Percentiles rank a stretch among this genome's conserved stretches.
Conservation (phyloP, 768 basidiomycete genomes). For the Rhizopogon vinicolor region DNA sequence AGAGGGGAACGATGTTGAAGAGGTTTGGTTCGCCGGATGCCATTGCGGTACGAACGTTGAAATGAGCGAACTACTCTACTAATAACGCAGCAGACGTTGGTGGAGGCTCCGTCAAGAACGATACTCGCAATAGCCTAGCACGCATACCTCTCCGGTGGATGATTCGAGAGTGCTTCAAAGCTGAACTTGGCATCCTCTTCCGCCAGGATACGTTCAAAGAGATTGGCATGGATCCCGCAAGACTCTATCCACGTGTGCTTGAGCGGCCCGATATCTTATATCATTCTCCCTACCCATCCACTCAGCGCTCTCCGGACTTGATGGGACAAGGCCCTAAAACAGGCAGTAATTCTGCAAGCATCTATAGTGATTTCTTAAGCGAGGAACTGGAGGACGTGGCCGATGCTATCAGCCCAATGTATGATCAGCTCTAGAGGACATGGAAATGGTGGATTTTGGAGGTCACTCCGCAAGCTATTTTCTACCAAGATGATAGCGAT, state of each 20-base stretch:
- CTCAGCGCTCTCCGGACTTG: constrained; percentile 9
- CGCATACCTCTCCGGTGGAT: constrained; percentile 77
- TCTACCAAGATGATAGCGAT: constrained; percentile 21
- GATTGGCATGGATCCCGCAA: constrained; percentile 44
- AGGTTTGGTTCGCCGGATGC: constrained; percentile 80
- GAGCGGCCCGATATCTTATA: constrained; percentile 35
- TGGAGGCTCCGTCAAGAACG: constrained; percentile 62
- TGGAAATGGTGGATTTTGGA: constrained; percentile 66
- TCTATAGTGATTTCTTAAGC: constrained; percentile 21
- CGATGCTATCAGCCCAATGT: constrained; percentile 48
- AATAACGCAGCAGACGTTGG: constrained; percentile 52
- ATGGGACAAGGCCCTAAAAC: constrained; percentile 11
- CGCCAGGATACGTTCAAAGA: constrained; percentile 35
- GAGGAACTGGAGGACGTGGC: constrained; percentile 63
- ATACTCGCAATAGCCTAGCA: constrained; percentile 53
- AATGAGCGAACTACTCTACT: neutral
- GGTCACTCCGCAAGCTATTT: constrained; percentile 34
- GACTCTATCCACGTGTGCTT: constrained; percentile 37
- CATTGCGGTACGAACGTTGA: constrained; percentile 53
- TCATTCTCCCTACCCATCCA: constrained; percentile 16
- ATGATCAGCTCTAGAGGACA: constrained; percentile 37
- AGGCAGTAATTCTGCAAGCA: constrained; percentile 6
- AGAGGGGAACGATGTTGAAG: constrained; percentile 35
- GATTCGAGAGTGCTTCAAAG: constrained; percentile 61
- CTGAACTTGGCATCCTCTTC: constrained; percentile 57